Base-by-base conservation (phyloP, 768 basidiomycete species). In the Amanita rubescens region DNA sequence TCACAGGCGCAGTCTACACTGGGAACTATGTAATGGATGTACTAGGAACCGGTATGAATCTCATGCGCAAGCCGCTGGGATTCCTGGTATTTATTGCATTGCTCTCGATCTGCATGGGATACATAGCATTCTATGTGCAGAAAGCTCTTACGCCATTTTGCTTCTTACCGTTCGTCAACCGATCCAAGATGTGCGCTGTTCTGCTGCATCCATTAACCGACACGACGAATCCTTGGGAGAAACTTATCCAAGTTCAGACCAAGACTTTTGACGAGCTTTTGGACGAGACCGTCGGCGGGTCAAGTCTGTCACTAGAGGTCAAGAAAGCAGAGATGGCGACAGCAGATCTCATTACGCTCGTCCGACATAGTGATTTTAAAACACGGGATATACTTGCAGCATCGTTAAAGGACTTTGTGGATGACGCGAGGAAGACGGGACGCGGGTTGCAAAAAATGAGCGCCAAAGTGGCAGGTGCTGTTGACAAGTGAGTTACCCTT, bases 301-400 rank as follows among this genome's bases (percentile, higher is more conserved):
- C 83, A 0, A 73, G 73, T 5, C 63, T 91, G 34, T 79, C 85
- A 4, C 62, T 87, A 41, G 79, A 87, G 52, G 77, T 91, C 57
- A 81, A 87, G 67, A 84, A 82, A 64, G 82, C 86, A 12, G 84
- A 90, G 59, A 82, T 90, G 78, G 89, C 87, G 12, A 86, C 84
- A 1, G 70, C 66, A 20, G 88, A 91, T 62, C 71, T 91, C 49
- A 69, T 78, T 12, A 74, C 79, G 5, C 71, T 87, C 25, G 82
- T 90, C 14, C 75, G 74, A 14, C 67, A 76, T 55, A 90, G 88
- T 63, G 70, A 83, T 14, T 65, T 91, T 60, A 77, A 70, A 54
- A 78, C 79, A 20, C 80, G 71, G 50, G 83, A 87, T n/a, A 54
- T 63, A 19, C 61, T 91, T 9, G 82, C 78, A 15, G 69, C 76